These are phyloP conservation scores for Hemileccinum rubropunctum DNA, from an alignment of 768 basidiomycete species.

Conservation along the genomic window DNA sequence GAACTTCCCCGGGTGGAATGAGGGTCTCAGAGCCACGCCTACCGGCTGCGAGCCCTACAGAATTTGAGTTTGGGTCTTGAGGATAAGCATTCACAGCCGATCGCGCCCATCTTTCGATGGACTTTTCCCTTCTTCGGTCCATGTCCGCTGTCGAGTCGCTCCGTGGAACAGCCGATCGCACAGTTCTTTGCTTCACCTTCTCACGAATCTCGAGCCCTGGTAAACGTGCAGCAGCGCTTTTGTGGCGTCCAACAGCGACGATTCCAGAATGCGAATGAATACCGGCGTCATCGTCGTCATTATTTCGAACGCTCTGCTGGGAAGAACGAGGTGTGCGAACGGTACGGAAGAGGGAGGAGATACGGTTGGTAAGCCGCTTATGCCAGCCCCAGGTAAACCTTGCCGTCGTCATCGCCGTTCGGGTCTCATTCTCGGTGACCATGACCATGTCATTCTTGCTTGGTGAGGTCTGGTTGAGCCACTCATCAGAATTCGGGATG, in stretches of 20 bases:
- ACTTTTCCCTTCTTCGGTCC: slow-evolving; percentile 27
- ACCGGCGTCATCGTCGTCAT: slow-evolving; percentile 23
- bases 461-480: slow-evolving; percentile 66
- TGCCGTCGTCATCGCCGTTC: slow-evolving; percentile 65
- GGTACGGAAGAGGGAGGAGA: slow-evolving; percentile 51
- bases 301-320: slow-evolving; percentile 11
- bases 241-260: slow-evolving; percentile 23
- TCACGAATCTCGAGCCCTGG: slow-evolving; percentile 16
- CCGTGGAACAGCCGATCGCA: slow-evolving; percentile 16
- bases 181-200: slow-evolving; percentile 28
- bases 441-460: slow-evolving; percentile 46
- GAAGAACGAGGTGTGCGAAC: slow-evolving; percentile 31
- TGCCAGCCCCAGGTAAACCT: slow-evolving; percentile 61
- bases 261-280: slow-evolving; percentile 31
- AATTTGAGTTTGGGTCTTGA: slow-evolving; percentile 14
- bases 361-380: slow-evolving; percentile 39
- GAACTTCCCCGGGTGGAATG: slow-evolving; percentile 17
- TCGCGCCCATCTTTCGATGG: slow-evolving; percentile 34
- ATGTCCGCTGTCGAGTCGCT: slow-evolving; percentile 23
- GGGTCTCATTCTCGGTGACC: slow-evolving; percentile 76
- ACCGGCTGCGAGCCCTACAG: slow-evolving; percentile 4
- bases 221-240: slow-evolving; percentile 18
- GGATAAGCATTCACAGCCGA: slow-evolving; percentile 21
- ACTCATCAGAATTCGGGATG: slow-evolving; percentile 59
- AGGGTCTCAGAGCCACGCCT: slow-evolving; percentile 35